Conservation (phyloP, 176 grass and related monocot species). For the Triticum monococcum region DNA sequence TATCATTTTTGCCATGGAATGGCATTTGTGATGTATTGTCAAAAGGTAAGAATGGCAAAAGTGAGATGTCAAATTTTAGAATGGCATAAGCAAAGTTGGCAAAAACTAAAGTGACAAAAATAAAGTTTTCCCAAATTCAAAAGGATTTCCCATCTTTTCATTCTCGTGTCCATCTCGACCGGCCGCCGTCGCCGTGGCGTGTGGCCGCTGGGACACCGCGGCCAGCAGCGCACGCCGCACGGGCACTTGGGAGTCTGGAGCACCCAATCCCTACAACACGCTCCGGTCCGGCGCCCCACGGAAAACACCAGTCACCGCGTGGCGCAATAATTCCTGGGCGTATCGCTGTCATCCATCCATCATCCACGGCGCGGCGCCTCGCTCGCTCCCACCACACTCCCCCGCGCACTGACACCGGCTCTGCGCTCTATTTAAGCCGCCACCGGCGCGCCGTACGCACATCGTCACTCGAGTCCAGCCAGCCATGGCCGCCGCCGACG, state of each 20-base stretch:
- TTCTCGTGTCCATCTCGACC: no score
- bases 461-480: neutral
- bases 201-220: no score
- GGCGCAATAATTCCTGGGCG: conserved; percentile 6
- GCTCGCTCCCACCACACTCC: neutral
- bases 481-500: conserved; percentile 33
- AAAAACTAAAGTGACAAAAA: no score
- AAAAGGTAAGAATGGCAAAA: no score
- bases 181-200: no score
- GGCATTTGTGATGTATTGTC: no score
- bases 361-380: conserved; percentile 1
- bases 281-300: neutral
- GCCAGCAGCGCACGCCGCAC: no score
- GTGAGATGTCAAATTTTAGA: no score
- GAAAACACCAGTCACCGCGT: neutral
- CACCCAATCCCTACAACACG: neutral
- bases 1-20: no score
- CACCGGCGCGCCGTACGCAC: neutral
- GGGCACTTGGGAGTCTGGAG: neutral
- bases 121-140: no score
- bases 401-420: neutral
- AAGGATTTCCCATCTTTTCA: neutral
- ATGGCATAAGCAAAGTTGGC: no score
- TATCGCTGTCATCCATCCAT: conserved; percentile 12
- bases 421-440: conserved; percentile 24